phyloP scores from a whole-genome alignment of 306 rosid species.

The Cucumis cinereus region DNA sequence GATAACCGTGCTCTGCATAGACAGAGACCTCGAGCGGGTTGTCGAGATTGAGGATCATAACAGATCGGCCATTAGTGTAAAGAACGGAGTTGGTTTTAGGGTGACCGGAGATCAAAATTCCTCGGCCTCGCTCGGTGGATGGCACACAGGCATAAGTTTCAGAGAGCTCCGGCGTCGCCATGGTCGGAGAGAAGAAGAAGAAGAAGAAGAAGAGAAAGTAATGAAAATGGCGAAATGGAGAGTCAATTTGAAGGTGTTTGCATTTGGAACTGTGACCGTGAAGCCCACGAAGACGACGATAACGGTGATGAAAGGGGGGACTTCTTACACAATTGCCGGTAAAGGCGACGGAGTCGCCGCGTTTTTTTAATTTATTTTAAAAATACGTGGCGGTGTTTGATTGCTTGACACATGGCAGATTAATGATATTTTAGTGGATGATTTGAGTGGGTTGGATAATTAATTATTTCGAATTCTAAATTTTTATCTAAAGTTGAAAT shows the following conservation, averaged over 20 bases:
- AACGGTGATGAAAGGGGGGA: background rate
- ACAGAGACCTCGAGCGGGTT: constrained; percentile 75
- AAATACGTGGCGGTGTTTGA: background rate
- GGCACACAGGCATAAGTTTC: constrained; percentile 83
- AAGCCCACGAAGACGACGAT: background rate
- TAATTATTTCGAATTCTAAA: no score
- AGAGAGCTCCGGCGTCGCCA: constrained; percentile 36
- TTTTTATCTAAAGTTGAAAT: no score
- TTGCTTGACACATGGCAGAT: background rate
- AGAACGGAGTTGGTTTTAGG: constrained; percentile 51
- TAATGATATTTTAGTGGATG: no score
- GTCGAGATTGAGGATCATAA: constrained; percentile 54
- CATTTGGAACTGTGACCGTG: background rate
- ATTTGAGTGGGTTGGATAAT: no score
- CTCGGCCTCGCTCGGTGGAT: constrained; percentile 82
- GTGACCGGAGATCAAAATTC: constrained; percentile 82
- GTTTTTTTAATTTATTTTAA: background rate
- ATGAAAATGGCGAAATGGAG: background rate
- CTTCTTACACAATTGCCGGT: constrained; percentile 1
- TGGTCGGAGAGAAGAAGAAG: background rate
- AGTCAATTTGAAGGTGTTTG: background rate
- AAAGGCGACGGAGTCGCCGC: background rate
- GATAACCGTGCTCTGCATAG: constrained; percentile 82
- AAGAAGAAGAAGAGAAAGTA: background rate
- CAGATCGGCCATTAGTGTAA: constrained; percentile 82